A percentile compares a stretch with the other conserved stretches of the same genome.
phyloP scores from a whole-genome alignment of 306 rosid genomes.

The Cucurbita moschata region DNA sequence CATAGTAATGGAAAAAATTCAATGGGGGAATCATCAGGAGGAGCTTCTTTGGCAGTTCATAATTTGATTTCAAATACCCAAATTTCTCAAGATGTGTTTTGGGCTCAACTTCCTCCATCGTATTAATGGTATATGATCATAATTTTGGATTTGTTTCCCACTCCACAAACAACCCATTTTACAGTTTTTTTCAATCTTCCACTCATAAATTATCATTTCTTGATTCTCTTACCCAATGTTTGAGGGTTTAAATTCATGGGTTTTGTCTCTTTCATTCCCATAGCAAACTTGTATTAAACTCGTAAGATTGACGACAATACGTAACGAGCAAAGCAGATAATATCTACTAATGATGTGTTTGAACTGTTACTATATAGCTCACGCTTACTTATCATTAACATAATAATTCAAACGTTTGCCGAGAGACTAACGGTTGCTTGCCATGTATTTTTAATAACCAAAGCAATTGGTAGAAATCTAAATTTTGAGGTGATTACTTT shows the following conservation, averaged over 20 bases:
- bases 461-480: background rate
- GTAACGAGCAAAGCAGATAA: too few relatives aligned
- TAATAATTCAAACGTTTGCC: too few relatives aligned
- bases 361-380: too few relatives aligned
- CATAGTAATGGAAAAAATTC: constrained; percentile 19
- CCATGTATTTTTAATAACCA: background rate
- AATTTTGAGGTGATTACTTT: background rate
- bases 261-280: too few relatives aligned
- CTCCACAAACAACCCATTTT: background rate
- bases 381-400: too few relatives aligned
- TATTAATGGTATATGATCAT: background rate
- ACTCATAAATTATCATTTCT: background rate
- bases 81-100: constrained; percentile 51
- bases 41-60: constrained; percentile 16
- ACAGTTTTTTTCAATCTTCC: background rate
- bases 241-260: background rate
- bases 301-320: too few relatives aligned
- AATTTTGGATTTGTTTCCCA: background rate
- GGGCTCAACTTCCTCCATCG: constrained; percentile 29
- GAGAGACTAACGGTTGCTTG: too few relatives aligned
- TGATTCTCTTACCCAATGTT: background rate
- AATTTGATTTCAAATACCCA: constrained; percentile 57
- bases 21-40: constrained; percentile 14
- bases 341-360: too few relatives aligned
- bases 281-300: too few relatives aligned